A percentile compares a stretch with the other conserved stretches of the same genome.
These are phyloP conservation scores for Linnemannia zychae DNA, from an alignment of 192 early-diverging fungal species.

Conservation along the genomic window DNA sequence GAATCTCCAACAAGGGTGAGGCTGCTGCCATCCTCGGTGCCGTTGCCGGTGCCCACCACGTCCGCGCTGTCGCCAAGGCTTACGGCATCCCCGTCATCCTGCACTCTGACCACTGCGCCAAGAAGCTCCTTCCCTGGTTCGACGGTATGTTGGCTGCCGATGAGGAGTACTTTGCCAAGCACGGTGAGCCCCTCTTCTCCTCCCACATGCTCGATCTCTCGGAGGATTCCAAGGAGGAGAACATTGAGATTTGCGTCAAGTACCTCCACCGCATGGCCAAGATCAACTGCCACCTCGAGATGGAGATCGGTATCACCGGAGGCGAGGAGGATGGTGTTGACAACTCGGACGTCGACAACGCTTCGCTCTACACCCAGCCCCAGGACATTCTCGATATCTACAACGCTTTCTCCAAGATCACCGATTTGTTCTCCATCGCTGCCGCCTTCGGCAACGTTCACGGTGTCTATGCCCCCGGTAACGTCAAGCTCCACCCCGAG, in stretches of 20 bases:
- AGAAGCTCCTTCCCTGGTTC: constrained; percentile 97
- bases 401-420: constrained; percentile 87
- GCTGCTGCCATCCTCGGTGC: constrained; percentile 91
- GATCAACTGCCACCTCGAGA: constrained; percentile 92
- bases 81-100: constrained; percentile 86
- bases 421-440: constrained; percentile 94
- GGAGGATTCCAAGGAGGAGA: constrained; percentile 94
- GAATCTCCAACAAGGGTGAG: constrained; percentile 90
- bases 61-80: constrained; percentile 83
- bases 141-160: constrained; percentile 97
- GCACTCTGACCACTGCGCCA: constrained; percentile 98
- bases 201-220: constrained; percentile 99
- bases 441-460: constrained; percentile 97
- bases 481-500: constrained; percentile 94
- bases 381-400: constrained; percentile 97
- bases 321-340: constrained; percentile 99
- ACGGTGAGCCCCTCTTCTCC: constrained; percentile 96
- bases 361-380: constrained; percentile 93
- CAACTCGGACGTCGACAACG: constrained; percentile 93
- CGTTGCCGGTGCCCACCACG: constrained; percentile 91
- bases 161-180: constrained; percentile 93
- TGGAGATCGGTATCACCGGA: constrained; percentile 99
- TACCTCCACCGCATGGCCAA: constrained; percentile 94
- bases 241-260: constrained; percentile 90
- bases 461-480: constrained; percentile 96